Evolutionary conservation across 2,329 filamentous ascomycete species (phyloP).

Genomic region (Elsinoe arachidis): DNA sequence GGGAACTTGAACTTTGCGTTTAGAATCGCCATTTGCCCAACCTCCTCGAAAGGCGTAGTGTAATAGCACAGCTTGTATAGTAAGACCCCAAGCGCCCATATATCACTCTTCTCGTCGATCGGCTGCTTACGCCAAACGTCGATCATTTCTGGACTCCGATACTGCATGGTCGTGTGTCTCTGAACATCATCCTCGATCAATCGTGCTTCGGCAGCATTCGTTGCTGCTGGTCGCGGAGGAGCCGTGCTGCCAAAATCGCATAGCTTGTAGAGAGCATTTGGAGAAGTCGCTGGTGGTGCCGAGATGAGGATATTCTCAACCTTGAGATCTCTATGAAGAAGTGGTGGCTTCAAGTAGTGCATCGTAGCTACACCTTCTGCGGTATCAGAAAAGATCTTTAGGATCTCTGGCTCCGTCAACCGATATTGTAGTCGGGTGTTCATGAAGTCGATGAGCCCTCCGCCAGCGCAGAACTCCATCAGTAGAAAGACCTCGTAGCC

Average conservation of each 20-base stretch:
- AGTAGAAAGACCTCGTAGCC: constrained; percentile 97
- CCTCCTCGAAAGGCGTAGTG: constrained; percentile 95
- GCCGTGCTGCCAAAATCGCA: constrained; percentile 97
- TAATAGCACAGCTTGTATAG: constrained; percentile 99
- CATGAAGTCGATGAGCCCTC: constrained; percentile 98
- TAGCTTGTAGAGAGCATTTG: constrained; percentile 77
- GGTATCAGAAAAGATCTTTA: constrained; percentile 94
- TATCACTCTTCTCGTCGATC: constrained; percentile 97
- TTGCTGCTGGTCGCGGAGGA: constrained; percentile 72
- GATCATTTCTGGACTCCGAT: constrained; percentile 96
- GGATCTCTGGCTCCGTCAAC: constrained; percentile 91
- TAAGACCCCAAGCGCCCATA: constrained; percentile 91
- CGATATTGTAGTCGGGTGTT: constrained; percentile 95
- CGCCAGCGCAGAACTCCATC: constrained; percentile 95
- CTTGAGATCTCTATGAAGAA: constrained; percentile 91
- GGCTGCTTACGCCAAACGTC: constrained; percentile 94
- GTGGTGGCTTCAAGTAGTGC: constrained; percentile 92
- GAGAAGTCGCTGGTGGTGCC: constrained; percentile 40
- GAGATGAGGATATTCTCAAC: constrained; percentile 96
- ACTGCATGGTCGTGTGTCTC: constrained; percentile 93
- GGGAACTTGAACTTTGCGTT: constrained; percentile 94
- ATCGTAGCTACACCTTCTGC: constrained; percentile 95
- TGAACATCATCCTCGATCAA: constrained; percentile 95
- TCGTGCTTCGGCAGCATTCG: constrained; percentile 77
- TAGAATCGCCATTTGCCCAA: constrained; percentile 92